Conservation (phyloP, 2,329 filamentous ascomycete species). For the Aspergillus intermedius region DNA sequence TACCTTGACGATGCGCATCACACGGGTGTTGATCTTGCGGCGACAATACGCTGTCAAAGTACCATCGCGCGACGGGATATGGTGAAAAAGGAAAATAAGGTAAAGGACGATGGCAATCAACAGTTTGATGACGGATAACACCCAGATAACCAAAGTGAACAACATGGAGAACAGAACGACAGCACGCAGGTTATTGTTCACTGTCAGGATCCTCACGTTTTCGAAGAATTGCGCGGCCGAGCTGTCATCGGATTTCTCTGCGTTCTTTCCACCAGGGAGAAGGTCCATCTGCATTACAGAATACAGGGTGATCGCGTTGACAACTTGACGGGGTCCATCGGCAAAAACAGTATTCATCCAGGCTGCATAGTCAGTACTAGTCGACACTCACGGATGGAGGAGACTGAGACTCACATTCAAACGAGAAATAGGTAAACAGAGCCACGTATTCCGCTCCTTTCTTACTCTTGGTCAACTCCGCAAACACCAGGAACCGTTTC, state of each 20-base stretch:
- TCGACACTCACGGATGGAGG: background rate
- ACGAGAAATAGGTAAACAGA: slow-evolving; percentile 82
- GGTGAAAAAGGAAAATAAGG: slow-evolving; percentile 83
- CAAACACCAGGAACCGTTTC: slow-evolving; percentile 86
- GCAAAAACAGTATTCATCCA: slow-evolving; percentile 87
- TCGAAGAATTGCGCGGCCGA: slow-evolving; percentile 70
- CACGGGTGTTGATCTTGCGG: slow-evolving; percentile 79
- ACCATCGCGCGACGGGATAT: slow-evolving; percentile 76
- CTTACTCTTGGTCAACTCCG: slow-evolving; percentile 81
- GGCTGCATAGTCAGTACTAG: slow-evolving; percentile 44
- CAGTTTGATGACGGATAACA: slow-evolving; percentile 68
- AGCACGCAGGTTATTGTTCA: slow-evolving; percentile 69
- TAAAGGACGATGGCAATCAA: slow-evolving; percentile 73
- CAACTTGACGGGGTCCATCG: slow-evolving; percentile 82
- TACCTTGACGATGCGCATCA: slow-evolving; percentile 74
- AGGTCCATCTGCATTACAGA: slow-evolving; percentile 73
- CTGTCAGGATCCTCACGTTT: slow-evolving; percentile 68
- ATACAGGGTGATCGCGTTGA: slow-evolving; percentile 84
- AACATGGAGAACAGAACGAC: slow-evolving; percentile 84
- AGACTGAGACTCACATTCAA: slow-evolving; percentile 46
- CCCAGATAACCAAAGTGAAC: slow-evolving; percentile 86
- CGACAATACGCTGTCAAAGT: slow-evolving; percentile 79
- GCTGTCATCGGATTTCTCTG: slow-evolving; percentile 44
- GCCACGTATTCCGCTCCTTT: slow-evolving; percentile 88
- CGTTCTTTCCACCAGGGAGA: slow-evolving; percentile 53